Conservation (phyloP, 768 basidiomycete genomes). For the Pisolithus albus region DNA sequence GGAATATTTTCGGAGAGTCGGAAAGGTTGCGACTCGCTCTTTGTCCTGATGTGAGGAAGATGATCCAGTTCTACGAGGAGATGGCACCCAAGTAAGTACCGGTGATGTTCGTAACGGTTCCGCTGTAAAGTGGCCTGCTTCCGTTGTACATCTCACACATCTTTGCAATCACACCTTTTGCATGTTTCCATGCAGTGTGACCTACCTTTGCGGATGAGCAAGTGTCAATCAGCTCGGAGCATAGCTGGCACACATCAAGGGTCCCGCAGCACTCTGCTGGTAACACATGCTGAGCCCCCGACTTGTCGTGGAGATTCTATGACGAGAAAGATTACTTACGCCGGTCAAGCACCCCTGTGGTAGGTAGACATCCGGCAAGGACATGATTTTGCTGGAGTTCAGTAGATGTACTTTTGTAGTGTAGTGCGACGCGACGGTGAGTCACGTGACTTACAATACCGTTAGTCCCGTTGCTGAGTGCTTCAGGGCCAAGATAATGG, state of each 20-base stretch:
- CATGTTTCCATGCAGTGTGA: too few relatives aligned
- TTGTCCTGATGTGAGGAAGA: constrained; percentile 57
- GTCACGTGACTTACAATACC: constrained; percentile 24
- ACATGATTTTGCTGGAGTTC: too few relatives aligned
- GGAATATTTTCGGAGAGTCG: constrained; percentile 45
- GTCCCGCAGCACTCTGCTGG: too few relatives aligned
- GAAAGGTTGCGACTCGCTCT: constrained; percentile 64
- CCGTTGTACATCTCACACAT: too few relatives aligned
- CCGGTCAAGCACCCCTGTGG: too few relatives aligned
- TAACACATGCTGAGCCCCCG: too few relatives aligned
- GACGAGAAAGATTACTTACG: background rate
- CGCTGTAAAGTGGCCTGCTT: background rate
- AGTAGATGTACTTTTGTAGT: background rate
- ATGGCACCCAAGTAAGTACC: constrained; percentile 16
- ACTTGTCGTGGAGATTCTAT: background rate
- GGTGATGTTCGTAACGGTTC: background rate
- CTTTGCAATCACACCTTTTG: too few relatives aligned
- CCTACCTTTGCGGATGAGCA: too few relatives aligned
- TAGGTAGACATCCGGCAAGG: too few relatives aligned
- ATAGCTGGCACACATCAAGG: too few relatives aligned
- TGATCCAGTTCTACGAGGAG: constrained; percentile 53
- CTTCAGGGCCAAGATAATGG: constrained; percentile 27
- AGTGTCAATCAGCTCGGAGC: too few relatives aligned
- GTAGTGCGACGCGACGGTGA: background rate
- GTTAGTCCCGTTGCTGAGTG: constrained; percentile 18